These are phyloP conservation scores for Termitomyces sp. DNA, from an alignment of 768 basidiomycete species.

Conservation along the genomic window DNA sequence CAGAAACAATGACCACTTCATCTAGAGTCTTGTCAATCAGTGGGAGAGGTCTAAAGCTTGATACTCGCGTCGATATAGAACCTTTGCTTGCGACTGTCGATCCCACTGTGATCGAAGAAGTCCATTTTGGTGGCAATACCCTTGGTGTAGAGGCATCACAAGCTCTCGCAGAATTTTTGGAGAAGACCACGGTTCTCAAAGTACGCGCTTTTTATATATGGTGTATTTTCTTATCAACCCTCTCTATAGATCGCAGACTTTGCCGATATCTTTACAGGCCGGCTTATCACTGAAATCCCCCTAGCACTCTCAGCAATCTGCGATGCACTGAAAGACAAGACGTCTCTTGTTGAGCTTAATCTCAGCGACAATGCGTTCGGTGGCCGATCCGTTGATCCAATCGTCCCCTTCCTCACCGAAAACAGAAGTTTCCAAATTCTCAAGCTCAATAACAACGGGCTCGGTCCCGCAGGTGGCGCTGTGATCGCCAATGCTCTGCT, in stretches of 20 bases:
- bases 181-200: slow-evolving; percentile 61
- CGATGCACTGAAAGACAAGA: slow-evolving; percentile 75
- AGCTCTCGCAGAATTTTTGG: slow-evolving; percentile 76
- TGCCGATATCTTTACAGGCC: slow-evolving; percentile 96
- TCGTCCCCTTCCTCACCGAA: slow-evolving; percentile 82
- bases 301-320: slow-evolving; percentile 84
- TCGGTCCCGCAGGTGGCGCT: slow-evolving; percentile 84
- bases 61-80: slow-evolving; percentile 68
- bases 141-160: slow-evolving; percentile 86
- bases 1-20: slow-evolving; percentile 18
- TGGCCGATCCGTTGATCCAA: slow-evolving; percentile 88
- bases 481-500: slow-evolving; percentile 82
- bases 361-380: slow-evolving; percentile 97
- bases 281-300: slow-evolving; percentile 94
- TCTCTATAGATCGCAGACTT: slow-evolving; percentile 79
- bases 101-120: slow-evolving; percentile 69
- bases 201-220: slow-evolving; percentile 33
- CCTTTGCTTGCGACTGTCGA: slow-evolving; percentile 64
- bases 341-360: slow-evolving; percentile 80
- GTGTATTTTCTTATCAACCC: not conserved
- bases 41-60: slow-evolving; percentile 75
- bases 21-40: slow-evolving; percentile 36
- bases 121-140: slow-evolving; percentile 92
- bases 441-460: slow-evolving; percentile 93
- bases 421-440: slow-evolving; percentile 81